Evolutionary conservation across 1,284 basidiomycete species (phyloP).

Genomic region (Veloporphyrellus conicus): DNA sequence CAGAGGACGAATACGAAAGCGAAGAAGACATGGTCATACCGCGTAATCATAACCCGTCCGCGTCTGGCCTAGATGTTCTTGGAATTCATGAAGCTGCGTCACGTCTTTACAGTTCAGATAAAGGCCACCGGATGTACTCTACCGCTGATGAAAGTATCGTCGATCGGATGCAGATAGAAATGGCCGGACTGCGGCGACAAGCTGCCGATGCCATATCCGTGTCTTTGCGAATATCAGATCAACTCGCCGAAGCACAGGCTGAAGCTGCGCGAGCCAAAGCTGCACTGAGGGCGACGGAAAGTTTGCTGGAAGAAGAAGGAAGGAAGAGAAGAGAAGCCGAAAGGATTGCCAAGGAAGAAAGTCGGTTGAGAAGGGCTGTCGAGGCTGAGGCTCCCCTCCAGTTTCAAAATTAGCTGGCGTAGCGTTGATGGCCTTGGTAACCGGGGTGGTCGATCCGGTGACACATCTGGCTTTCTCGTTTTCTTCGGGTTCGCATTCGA

Average conservation of each 20-base stretch:
- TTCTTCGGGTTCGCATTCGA: background rate
- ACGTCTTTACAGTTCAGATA: slow-evolving; percentile 27
- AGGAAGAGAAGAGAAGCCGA: slow-evolving; percentile 56
- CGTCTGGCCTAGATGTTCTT: slow-evolving; percentile 30
- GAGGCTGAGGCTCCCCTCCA: slow-evolving; percentile 43
- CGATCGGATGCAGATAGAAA: slow-evolving; percentile 59
- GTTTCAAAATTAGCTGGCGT: slow-evolving; percentile 19
- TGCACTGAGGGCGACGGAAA: slow-evolving; percentile 50
- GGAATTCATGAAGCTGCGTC: slow-evolving; percentile 31
- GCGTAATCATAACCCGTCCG: slow-evolving; percentile 40
- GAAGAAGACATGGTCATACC: slow-evolving; percentile 55
- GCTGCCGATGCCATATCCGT: slow-evolving; percentile 60
- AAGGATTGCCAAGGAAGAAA: slow-evolving; percentile 48
- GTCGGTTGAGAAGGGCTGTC: slow-evolving; percentile 43
- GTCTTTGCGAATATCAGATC: slow-evolving; percentile 58
- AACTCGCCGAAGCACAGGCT: slow-evolving; percentile 57
- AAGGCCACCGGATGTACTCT: slow-evolving; percentile 17
- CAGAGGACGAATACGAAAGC: slow-evolving; percentile 55
- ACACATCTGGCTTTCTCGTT: background rate
- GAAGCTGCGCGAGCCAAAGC: slow-evolving; percentile 53
- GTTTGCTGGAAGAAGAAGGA: slow-evolving; percentile 56
- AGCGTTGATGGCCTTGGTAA: background rate
- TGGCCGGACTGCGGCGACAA: slow-evolving; percentile 56
- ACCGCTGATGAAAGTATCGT: slow-evolving; percentile 39
- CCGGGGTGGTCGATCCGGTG: slow-evolving; percentile 1